Conservation (phyloP, 345 rosid genomes). For the Eucalyptus pumila region DNA sequence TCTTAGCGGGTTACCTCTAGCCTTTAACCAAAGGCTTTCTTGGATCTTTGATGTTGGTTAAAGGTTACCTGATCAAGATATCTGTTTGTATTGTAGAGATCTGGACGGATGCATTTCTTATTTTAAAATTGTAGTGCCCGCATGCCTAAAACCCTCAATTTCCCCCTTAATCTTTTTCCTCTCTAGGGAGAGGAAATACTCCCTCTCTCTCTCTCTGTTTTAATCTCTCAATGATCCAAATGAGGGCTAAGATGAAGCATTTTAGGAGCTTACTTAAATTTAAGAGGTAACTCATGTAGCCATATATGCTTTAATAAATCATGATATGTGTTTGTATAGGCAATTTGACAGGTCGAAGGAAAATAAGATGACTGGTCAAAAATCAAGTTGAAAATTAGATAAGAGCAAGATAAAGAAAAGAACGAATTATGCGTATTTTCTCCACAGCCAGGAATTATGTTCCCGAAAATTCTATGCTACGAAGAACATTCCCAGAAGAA, state of each 20-base stretch:
- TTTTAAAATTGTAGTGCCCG: rapidly evolving
- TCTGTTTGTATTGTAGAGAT: background rate
- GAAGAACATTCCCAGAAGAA: background rate
- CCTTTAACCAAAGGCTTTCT: background rate
- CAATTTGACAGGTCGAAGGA: background rate
- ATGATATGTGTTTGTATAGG: too few species aligned
- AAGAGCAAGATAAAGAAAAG: background rate
- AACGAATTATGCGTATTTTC: background rate
- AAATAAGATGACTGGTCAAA: background rate
- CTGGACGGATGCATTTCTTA: too few species aligned
- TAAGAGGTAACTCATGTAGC: background rate
- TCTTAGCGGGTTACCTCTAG: background rate
- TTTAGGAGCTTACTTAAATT: background rate
- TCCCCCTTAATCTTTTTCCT: background rate
- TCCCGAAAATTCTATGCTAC: background rate
- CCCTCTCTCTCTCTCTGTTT: background rate
- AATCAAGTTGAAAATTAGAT: background rate
- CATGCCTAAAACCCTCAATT: background rate
- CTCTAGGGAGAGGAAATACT: background rate
- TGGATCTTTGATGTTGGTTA: background rate
- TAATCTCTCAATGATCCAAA: background rate
- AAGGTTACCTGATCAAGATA: background rate
- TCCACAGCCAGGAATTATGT: background rate
- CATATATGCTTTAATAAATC: background rate
- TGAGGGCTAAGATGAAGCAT: background rate